Percentiles rank a stretch among this genome's conserved stretches.
These are phyloP conservation scores for Crithidia acanthocephali DNA, from an alignment of 208 protist genomes.

Conservation along the genomic window DNA sequence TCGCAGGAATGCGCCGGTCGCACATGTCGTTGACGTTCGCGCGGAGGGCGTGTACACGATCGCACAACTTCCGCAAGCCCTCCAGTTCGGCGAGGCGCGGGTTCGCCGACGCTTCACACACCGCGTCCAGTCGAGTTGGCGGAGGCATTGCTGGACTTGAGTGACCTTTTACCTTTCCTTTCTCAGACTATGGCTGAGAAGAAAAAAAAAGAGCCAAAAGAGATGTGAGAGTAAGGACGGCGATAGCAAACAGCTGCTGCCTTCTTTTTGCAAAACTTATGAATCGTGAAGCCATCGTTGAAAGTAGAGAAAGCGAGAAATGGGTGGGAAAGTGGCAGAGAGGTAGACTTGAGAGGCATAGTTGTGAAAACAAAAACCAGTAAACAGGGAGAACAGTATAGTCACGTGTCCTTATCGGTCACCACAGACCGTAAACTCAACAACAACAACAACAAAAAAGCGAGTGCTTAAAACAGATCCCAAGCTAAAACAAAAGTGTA, in stretches of 20 bases:
- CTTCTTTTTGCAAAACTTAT: too few species aligned
- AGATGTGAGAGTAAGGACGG: background rate
- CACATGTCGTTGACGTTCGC: slow-evolving; percentile 17
- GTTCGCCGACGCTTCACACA: slow-evolving; percentile 35
- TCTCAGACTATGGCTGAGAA: background rate
- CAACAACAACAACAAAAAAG: too few species aligned
- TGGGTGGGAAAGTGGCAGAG: too few species aligned
- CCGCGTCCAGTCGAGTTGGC: slow-evolving; percentile 27
- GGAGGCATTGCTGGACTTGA: slow-evolving; percentile 6
- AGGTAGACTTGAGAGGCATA: too few species aligned
- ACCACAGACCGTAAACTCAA: too few species aligned
- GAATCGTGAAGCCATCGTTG: too few species aligned
- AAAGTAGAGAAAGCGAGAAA: too few species aligned
- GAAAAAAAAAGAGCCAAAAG: background rate
- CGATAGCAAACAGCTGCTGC: background rate
- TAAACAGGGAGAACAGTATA: too few species aligned
- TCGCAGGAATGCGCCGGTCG: slow-evolving; percentile 17
- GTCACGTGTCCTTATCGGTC: too few species aligned
- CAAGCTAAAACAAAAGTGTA: too few species aligned
- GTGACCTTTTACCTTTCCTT: background rate
- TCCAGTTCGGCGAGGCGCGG: slow-evolving; percentile 15
- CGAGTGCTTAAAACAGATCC: too few species aligned
- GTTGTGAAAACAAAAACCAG: too few species aligned
- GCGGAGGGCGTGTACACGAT: slow-evolving; percentile 11
- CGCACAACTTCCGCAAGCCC: slow-evolving; percentile 20